Base-by-base conservation (phyloP, 768 basidiomycete genomes). In the Termitomyces sp. region DNA sequence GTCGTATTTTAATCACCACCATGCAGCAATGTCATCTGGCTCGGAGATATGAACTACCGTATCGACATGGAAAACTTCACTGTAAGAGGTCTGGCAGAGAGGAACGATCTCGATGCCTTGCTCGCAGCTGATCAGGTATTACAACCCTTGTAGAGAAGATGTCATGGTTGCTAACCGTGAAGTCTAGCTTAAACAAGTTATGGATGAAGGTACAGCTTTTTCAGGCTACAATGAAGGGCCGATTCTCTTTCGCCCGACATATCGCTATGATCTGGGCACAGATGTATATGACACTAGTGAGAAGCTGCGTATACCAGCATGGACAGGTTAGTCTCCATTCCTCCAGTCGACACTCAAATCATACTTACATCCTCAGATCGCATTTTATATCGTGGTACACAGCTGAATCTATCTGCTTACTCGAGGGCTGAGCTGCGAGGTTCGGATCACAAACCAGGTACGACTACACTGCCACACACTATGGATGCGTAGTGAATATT, bases 361-460 rank as follows among this genome's bases (percentile, higher is more conserved):
- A 25, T 12, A 12, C 17, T 29, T 23, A 35, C 29, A 16, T 25
- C 14, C 19, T 69, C 53, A 94, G 97, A 99, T 76, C 91, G 97
- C n/a, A 85, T 99, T 8, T 69, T 99, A 57, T 95, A 88, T 74
- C 84, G 83, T 59, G 96, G 96, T 10, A 66, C 66, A 34, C 75
- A 77, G 34, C 77, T 98, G 25, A 87, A 93, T 59, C 77, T 95
- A 45, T 76, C 82, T 0, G 80, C 85, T 9, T 99, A 99, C 70
- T 85, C 87, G 19, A 79, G 94, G 58, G 89, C 92, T 7, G 92
- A 96, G 63, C 73, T 99, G 56, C 79, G 77, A 65, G 85, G 90
- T n/a, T 99, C 97, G 6, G 97, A 99, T 74, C 97, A 99, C 68
- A 87, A 89, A 67, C 97, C 97, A 69, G 92, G 93, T 87, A 74